Base-by-base conservation (phyloP, 305 asterid genomes). In the Fraxinus sp. region DNA sequence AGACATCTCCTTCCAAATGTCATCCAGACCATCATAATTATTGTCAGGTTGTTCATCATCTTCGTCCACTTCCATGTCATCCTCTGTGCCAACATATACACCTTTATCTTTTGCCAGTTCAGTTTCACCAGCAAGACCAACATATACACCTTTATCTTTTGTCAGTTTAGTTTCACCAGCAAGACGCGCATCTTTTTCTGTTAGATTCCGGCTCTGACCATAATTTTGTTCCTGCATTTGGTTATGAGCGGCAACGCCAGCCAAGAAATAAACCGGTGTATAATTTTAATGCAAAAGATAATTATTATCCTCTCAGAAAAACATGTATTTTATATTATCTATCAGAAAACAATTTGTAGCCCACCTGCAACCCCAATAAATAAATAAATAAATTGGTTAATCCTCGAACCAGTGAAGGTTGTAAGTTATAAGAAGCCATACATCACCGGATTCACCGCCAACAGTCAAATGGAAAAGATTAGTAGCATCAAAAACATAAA, bases 1-100 rank as follows among this genome's bases (percentile, higher is more conserved):
- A 32, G 85, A 78, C 98, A 95, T 93, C 83, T 92, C 91, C 66
- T 87, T 91, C 99, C 99, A 96, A 68, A 94, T 94, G 84, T 91
- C 98, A 83, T 87, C 92, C 64, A 94, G 86, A 66, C 95, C 97
- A 83, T 96, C 98, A 78, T 85, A 86, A 84, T 87, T 87, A 66
- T 84, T 79, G 77, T 89, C 91, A 62, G 94, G 82, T 62, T 57
- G 78, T 46, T 86, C 89, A 79, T 70, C 89, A 81, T 80, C 86
- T 41, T 86, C 93, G 39, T 92, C 97, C 37, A 28, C 78, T 37
- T 85, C 84, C 76, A 55, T 83, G 64, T 90, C 94, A 80, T 89
- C 94, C 71, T 91, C 91, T 13, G 88, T 81, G 52, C 97, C 97
- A 85, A 89, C 91, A 88, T 91, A 90, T 81, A 44, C 91, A 71